Evolutionary conservation across 1,284 basidiomycete genomes (phyloP), one percentile per base, ranked within the genome.

Genomic region (Malassezia obtusa): DNA sequence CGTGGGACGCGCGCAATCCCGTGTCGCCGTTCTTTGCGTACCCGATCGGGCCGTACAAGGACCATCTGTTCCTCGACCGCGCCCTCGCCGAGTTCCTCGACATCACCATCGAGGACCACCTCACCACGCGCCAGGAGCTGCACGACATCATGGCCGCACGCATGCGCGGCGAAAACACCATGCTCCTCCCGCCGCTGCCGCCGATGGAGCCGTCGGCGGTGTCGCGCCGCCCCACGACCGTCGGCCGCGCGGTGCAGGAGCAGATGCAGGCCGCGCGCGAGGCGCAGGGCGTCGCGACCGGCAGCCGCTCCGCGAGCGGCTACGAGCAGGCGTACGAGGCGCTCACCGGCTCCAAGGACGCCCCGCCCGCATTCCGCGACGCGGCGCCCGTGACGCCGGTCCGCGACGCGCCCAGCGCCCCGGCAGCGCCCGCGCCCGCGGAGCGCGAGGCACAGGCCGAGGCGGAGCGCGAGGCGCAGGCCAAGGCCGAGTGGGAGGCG

Each of bases 41-140:
- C 54, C 73, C 75, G 9, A 68, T 76, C 56, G 76, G 76, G 0
- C 75, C 75, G 4, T 72, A 70, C 58, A 71, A 75, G 43, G 75
- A 77, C 32, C 79, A 83, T 46, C 82, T 95, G 19, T 96, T 95
- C 79, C 79, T 96, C 52, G 87, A 89, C 58, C 82, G 89, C 45
- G 88, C 90, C 62, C 77, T 83, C 12, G 87, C 86, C 14, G 84
- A 91, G 72, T 77, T 76, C 32, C 77, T 89, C 60, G 86, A 92
- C 70, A 83, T 85, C 53, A 79, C 86, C 44, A 84, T 87, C 52
- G 85, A 86, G 51, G 64, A 69, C 28, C 67, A 71, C 36, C 48
- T 71, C 38, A 62, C 62, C 31, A 61, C 62, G 10, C 58, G 70
- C 8, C 44, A 61, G 45, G 57, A 65, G 17, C 52, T 73, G 41